Conservation (phyloP, 345 rosid genomes). For the Leavenworthia alabamica region DNA sequence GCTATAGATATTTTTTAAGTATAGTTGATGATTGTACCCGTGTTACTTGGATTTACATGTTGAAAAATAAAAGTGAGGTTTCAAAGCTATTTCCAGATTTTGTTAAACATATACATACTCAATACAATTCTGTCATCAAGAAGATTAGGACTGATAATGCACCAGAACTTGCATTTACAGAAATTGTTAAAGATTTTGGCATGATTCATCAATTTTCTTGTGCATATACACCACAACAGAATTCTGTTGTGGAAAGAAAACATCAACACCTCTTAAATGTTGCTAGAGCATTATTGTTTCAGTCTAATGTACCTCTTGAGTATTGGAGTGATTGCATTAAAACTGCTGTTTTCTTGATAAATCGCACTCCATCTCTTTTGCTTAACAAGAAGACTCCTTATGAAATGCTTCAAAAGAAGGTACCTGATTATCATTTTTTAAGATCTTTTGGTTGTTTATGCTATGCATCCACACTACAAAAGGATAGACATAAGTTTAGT, state of each 20-base stretch:
- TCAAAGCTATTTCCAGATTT: neutral
- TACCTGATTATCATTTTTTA: neutral
- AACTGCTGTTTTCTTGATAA: neutral
- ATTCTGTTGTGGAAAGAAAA: neutral
- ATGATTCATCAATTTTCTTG: neutral
- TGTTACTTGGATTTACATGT: neutral
- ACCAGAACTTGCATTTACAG: neutral
- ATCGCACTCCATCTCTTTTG: neutral
- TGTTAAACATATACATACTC: neutral
- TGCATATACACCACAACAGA: neutral
- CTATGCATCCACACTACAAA: rapidly evolving
- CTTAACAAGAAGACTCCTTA: neutral
- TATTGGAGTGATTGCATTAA: neutral
- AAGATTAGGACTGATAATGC: neutral
- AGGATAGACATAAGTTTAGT: neutral
- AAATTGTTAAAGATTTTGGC: neutral
- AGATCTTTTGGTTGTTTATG: neutral
- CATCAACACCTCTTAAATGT: neutral
- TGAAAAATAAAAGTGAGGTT: neutral
- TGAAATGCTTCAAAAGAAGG: neutral
- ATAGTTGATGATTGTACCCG: neutral
- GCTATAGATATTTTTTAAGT: neutral
- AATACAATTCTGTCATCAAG: neutral
- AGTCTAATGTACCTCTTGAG: neutral
- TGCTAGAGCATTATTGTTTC: neutral